Percentiles rank a stretch among this genome's conserved stretches.
These are phyloP conservation scores for Moesziomyces globuligerus DNA, from an alignment of 1,284 basidiomycete genomes.

Conservation along the genomic window DNA sequence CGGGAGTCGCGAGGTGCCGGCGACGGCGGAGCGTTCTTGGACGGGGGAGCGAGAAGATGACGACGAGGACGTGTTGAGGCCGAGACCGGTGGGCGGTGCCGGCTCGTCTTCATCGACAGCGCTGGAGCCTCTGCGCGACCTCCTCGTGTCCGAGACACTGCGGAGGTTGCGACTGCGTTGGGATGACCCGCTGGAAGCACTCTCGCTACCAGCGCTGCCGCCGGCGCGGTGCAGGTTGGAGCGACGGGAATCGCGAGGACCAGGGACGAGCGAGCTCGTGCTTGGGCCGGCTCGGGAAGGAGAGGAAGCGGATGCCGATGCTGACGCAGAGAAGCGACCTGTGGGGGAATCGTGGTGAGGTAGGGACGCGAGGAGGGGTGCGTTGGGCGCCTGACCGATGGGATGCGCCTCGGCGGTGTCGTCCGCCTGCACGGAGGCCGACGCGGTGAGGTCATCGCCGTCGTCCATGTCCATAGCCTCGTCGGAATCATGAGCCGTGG, in stretches of 20 bases:
- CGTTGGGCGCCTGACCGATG: constrained; percentile 27
- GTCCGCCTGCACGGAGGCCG: constrained; percentile 9
- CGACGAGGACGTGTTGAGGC: constrained; percentile 4
- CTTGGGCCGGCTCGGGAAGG: constrained; percentile 1
- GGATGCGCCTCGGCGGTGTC: background rate
- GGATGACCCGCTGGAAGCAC: background rate
- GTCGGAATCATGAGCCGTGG: constrained; percentile 13
- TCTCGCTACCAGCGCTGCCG: background rate
- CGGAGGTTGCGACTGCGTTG: background rate
- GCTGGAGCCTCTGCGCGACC: constrained; percentile 12
- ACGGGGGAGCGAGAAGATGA: constrained; percentile 1
- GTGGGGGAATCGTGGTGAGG: constrained; percentile 44
- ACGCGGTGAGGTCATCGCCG: constrained; percentile 13
- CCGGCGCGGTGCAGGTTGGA: background rate
- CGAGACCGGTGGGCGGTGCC: constrained; percentile 12
- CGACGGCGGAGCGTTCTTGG: constrained; percentile 14
- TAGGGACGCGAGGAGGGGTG: constrained; percentile 27
- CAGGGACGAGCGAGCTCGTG: constrained; percentile 18
- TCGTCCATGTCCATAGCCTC: constrained; percentile 48
- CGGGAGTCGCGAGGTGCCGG: constrained; percentile 17
- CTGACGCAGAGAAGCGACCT: constrained; percentile 34
- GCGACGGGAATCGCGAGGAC: constrained; percentile 21
- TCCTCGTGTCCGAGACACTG: constrained; percentile 1
- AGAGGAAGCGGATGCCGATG: constrained; percentile 10
- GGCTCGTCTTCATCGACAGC: constrained; percentile 7